Conservation (phyloP, 2,329 filamentous ascomycete species). For the Penicillium sp. region DNA sequence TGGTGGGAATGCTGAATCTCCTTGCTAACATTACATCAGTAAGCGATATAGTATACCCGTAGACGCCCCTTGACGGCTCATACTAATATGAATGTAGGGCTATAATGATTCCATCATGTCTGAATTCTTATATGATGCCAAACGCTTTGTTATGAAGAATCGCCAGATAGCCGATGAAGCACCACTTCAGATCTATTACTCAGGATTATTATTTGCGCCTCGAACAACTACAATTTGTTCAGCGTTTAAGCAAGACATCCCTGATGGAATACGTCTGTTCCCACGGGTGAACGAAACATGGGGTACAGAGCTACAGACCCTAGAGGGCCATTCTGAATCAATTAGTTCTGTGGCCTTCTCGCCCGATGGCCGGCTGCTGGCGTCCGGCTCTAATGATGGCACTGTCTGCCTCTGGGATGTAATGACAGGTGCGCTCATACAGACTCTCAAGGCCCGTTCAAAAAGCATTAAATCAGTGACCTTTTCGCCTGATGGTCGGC, state of each 20-base stretch:
- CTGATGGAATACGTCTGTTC: too few relatives aligned
- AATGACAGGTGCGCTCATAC: too few relatives aligned
- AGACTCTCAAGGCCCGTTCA: too few relatives aligned
- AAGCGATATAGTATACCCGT: neutral
- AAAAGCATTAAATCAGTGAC: too few relatives aligned
- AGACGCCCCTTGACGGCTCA: neutral
- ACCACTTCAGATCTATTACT: constrained; percentile 39
- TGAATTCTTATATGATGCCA: constrained; percentile 32
- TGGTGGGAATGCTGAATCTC: constrained; percentile 5
- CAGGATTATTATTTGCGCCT: constrained; percentile 30
- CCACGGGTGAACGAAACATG: too few relatives aligned
- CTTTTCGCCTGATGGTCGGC: too few relatives aligned
- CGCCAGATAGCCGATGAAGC: constrained; percentile 26
- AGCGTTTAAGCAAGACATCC: neutral
- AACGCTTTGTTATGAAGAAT: constrained; percentile 31
- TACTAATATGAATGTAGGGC: constrained; percentile 4
- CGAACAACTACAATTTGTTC: neutral
- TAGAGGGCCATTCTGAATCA: too few relatives aligned
- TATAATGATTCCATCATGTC: constrained; percentile 9
- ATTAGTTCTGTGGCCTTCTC: too few relatives aligned
- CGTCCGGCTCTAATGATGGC: too few relatives aligned
- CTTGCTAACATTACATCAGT: constrained; percentile 12
- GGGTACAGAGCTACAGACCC: too few relatives aligned
- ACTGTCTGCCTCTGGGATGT: too few relatives aligned
- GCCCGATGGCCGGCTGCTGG: too few relatives aligned